Percentiles rank a stretch among this genome's conserved stretches.
Evolutionary conservation across 2,329 filamentous ascomycete genomes (phyloP).

Genomic region (Penicillium polonicum): DNA sequence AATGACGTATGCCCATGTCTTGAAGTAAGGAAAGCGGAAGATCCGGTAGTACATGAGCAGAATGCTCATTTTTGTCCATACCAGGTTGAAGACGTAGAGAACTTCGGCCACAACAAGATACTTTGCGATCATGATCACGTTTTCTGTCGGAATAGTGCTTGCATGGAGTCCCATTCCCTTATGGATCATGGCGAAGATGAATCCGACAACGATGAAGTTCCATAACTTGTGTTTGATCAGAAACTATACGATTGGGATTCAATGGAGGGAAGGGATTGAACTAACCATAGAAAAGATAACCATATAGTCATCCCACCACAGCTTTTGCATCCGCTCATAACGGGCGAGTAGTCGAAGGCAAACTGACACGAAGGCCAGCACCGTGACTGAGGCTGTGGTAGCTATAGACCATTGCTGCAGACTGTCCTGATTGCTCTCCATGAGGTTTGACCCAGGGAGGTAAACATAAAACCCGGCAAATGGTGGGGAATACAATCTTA

Average conservation of each 20-base stretch:
- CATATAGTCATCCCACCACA: slow-evolving; percentile 55
- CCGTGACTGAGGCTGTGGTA: slow-evolving; percentile 45
- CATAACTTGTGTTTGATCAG: background rate
- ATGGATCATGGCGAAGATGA: background rate
- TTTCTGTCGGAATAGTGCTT: background rate
- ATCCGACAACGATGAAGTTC: background rate
- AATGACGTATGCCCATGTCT: slow-evolving; percentile 30
- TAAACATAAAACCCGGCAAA: background rate
- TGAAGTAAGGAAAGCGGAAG: slow-evolving; percentile 30
- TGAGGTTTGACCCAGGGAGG: background rate
- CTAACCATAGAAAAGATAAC: slow-evolving; percentile 52
- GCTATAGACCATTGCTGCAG: slow-evolving; percentile 47
- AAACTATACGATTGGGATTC: background rate
- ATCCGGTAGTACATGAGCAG: slow-evolving; percentile 33
- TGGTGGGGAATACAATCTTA: background rate
- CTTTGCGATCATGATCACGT: slow-evolving; percentile 25
- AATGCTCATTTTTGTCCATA: slow-evolving; percentile 31
- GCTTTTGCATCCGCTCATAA: slow-evolving; percentile 42
- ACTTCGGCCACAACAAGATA: slow-evolving; percentile 42
- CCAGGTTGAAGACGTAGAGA: slow-evolving; percentile 39
- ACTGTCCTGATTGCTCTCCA: slow-evolving; percentile 15
- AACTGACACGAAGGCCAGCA: slow-evolving; percentile 42
- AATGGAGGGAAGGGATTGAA: background rate
- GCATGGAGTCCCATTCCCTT: background rate
- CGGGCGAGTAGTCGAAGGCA: slow-evolving; percentile 46